Base-by-base conservation (phyloP, 164 flowering plant genomes). In the Annona squamosa region DNA sequence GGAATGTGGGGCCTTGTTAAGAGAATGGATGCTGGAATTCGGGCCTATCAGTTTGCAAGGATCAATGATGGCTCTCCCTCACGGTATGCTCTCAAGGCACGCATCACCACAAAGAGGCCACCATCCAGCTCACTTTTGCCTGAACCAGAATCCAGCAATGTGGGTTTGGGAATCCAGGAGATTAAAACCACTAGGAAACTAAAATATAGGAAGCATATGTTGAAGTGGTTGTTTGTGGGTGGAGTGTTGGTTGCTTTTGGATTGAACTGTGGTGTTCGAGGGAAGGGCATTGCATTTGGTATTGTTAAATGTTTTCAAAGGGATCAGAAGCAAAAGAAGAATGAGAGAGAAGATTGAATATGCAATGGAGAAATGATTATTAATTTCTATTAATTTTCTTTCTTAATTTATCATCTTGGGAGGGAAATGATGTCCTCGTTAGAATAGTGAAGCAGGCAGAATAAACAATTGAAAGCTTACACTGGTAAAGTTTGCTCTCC, bases 1-100 rank as follows among this genome's bases (percentile, higher is more conserved):
- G 96, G 90, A 5, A 91, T 91, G 93, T 89, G 96, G 91, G 91
- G 92, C 73, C 81, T 89, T 10, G 92, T 89, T n/a, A 85, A 79
- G 79, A 91, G 89, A 66, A 79, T 89, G 43, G 93, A 91, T 3
- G 88, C 85, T 44, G 96, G 86, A 10, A 74, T 91, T 12, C 90
- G 91, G 63, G 82, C 80, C 3, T 91, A 91, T 66, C 86, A 83
- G 70, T 86, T 81, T 70, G 78, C 76, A 48, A 76, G 89, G 65
- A 82, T 83, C 13, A 77, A 84, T 13, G 85, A 77, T 68, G 74
- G 76, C 0, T 71, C 88, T 42, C 76, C 85, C 5, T 89, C 91
- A 19, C 82, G 77, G 1, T 73, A 68, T 68, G 96, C 88, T n/a
- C 48, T 75, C 44, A 80, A 87, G 89, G 93, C 93, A 74, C 88